Evolutionary conservation across 2,329 filamentous ascomycete genomes (phyloP), one percentile per base, ranked within the genome.

Genomic region (Cladophialophora psammophila): DNA sequence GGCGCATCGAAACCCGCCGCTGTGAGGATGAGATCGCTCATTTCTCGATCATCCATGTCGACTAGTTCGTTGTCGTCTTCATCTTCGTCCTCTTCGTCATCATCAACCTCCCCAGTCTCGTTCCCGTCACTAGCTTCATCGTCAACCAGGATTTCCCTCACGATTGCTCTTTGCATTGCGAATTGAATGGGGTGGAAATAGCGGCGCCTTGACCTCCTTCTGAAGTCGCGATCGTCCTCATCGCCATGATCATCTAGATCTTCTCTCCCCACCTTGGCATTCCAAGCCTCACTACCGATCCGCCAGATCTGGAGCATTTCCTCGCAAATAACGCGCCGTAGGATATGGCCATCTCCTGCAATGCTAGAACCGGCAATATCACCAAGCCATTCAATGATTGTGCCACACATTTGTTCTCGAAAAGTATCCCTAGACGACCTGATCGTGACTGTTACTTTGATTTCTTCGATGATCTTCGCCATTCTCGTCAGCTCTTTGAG

Each of bases 371-470:
- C 93, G 7, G 93, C 88, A 74, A 99, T 96, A 78, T 99, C 96
- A 60, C 90, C 87, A 20, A 99, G 85, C 96, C 96, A 99, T 74
- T 97, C 94, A 62, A 99, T 91, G 68, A 99, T 94, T 15, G 93
- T 93, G n/a, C 92, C 93, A 74, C 94, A 97, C 96, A 99, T 99
- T 77, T 98, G 92, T 77, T 99, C 95, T 66, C 95, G 87, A 80
- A 98, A 99, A 0, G 93, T 98, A 79, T 99, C 95, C 73, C 96
- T 87, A 5, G 95, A 89, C 9, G 94, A 97, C 53, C 95, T 88
- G 68, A 99, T 93, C 0, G 95, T 99, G 57, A 97, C 93, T 0
- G 95, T 98, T 65, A 99, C 88, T 76, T 96, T 94, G 78, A 99
- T 97, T 68, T 96, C 90, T 79, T 99, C 95, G 71, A 99, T 91